Percentiles rank a stretch among this genome's conserved stretches.
These are phyloP conservation scores for Leccinum solheimii DNA, from an alignment of 1,284 basidiomycete species.

Conservation along the genomic window DNA sequence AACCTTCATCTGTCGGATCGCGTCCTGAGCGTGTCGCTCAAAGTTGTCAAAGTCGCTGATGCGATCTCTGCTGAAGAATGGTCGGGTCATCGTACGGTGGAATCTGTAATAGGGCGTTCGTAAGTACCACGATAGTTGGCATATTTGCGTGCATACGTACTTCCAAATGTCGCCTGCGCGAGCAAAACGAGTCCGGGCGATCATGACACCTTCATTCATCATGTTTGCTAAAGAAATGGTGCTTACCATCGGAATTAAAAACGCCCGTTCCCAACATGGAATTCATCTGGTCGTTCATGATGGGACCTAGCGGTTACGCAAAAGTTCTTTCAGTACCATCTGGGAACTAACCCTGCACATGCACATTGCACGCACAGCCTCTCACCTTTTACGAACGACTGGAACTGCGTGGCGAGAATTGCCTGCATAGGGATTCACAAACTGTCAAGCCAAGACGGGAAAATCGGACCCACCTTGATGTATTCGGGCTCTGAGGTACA, in stretches of 20 bases:
- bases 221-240: neutral
- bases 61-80: conserved; percentile 55
- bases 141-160: conserved; percentile 30
- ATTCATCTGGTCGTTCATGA: conserved; percentile 31
- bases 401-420: conserved; percentile 41
- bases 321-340: conserved; percentile 6
- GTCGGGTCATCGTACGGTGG: conserved; percentile 50
- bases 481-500: conserved; percentile 44
- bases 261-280: conserved; percentile 54
- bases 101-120: neutral
- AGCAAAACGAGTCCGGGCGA: neutral
- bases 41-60: conserved; percentile 58
- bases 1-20: conserved; percentile 41
- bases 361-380: neutral
- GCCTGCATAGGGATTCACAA: conserved; percentile 23
- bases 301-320: conserved; percentile 15
- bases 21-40: conserved; percentile 46
- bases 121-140: neutral
- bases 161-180: conserved; percentile 51
- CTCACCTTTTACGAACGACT: conserved; percentile 45
- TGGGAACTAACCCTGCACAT: neutral
- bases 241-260: conserved; percentile 59
- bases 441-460: neutral
- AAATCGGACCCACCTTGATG: conserved; percentile 34
- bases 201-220: neutral